These are phyloP conservation scores for Hibiscus mutabilis DNA, from an alignment of 345 rosid genomes.

Conservation along the genomic window DNA sequence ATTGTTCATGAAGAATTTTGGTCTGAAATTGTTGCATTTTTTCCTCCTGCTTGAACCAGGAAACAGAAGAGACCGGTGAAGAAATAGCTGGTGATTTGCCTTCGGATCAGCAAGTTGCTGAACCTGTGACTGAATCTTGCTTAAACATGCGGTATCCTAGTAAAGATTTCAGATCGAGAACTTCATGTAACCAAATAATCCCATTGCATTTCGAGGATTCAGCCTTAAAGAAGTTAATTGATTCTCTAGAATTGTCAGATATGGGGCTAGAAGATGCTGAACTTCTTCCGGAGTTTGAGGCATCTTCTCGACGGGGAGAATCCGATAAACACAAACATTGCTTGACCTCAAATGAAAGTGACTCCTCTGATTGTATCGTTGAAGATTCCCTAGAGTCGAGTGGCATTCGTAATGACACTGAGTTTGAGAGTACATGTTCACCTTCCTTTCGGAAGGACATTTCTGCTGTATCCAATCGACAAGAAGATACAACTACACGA, in stretches of 20 bases:
- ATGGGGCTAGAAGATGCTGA: constrained; percentile 14
- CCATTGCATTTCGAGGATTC: constrained; percentile 17
- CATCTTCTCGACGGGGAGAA: not conserved
- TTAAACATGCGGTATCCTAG: not conserved
- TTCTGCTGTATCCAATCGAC: not conserved
- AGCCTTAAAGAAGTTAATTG: constrained; percentile 18
- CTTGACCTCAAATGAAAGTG: constrained; percentile 1
- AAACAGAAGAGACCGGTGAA: constrained; percentile 36
- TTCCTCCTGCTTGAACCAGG: constrained; percentile 30
- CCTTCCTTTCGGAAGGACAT: not conserved
- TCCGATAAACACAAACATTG: not conserved
- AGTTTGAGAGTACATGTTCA: constrained; percentile 1
- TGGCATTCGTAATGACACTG: constrained; percentile 3
- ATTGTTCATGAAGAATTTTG: not conserved
- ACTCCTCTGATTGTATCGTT: constrained; percentile 12
- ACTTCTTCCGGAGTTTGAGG: constrained; percentile 6
- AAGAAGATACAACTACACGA: not conserved
- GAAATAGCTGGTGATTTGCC: constrained; percentile 19
- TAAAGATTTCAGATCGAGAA: constrained; percentile 1
- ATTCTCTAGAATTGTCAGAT: constrained; percentile 18
- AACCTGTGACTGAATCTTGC: constrained; percentile 2
- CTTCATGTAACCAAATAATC: constrained; percentile 8
- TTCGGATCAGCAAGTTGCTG: constrained; percentile 13
- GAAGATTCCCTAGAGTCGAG: constrained; percentile 25
- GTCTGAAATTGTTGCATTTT: not conserved